phyloP scores from a whole-genome alignment of 371 early-diverging fungal species.

The Mortierella sp. region DNA sequence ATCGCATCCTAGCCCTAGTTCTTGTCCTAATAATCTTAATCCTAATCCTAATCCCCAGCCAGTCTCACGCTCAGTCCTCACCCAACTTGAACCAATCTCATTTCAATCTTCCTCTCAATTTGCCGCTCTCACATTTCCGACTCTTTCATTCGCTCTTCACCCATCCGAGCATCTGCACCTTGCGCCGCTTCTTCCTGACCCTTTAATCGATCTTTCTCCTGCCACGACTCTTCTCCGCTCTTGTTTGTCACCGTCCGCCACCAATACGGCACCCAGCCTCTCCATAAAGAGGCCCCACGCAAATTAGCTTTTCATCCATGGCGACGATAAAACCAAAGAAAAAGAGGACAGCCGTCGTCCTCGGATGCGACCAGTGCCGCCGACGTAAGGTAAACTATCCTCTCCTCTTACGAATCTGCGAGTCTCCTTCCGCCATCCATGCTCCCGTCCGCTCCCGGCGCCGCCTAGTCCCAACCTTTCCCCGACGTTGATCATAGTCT shows the following conservation, averaged over 20 bases:
- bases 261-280: no score
- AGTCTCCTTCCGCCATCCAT: no score
- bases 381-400: slow-evolving; percentile 41
- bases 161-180: neutral
- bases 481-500: no score
- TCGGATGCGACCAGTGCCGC: slow-evolving; percentile 51
- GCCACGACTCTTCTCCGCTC: no score
- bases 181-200: neutral
- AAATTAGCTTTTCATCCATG: slow-evolving; percentile 1
- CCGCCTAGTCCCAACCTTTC: no score
- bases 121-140: neutral
- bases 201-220: no score
- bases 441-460: no score
- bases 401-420: no score
- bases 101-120: neutral
- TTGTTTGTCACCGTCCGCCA: no score
- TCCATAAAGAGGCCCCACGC: neutral
- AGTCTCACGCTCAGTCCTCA: neutral
- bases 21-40: no score
- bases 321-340: slow-evolving; percentile 50
- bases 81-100: neutral
- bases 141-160: neutral
- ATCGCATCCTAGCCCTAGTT: neutral
- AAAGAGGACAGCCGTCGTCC: slow-evolving; percentile 51
- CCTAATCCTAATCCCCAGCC: neutral